Conservation (phyloP, 73 alveolate genomes). For the Symbiodinium pilosum region DNA sequence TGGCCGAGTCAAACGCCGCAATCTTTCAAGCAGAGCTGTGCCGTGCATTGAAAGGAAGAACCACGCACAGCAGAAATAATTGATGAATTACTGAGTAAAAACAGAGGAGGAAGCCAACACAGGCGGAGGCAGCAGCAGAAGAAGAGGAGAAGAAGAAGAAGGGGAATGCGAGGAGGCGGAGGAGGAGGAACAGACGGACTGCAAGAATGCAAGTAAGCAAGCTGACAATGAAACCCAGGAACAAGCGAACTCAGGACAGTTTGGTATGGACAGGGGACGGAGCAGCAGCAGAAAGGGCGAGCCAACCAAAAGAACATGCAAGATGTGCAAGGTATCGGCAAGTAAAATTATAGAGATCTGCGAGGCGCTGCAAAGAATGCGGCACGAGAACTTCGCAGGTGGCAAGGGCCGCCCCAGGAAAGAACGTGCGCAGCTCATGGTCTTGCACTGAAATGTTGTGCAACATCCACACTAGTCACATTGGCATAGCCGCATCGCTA, state of each 20-base stretch:
- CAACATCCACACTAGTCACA: neutral
- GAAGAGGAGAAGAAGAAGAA: too few species aligned
- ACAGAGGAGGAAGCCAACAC: neutral
- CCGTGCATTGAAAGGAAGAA: too few species aligned
- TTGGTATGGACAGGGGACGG: too few species aligned
- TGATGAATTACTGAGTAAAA: neutral
- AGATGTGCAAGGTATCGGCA: too few species aligned
- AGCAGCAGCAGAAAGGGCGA: too few species aligned
- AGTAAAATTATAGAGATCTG: too few species aligned
- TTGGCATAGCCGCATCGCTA: neutral
- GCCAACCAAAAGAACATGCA: too few species aligned
- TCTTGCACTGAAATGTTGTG: neutral
- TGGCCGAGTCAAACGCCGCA: too few species aligned
- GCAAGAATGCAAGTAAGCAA: neutral
- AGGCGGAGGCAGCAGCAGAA: too few species aligned
- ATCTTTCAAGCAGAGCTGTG: too few species aligned
- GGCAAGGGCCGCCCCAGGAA: conserved; percentile 8
- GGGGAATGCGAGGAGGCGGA: neutral
- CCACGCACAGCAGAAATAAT: neutral
- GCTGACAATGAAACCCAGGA: too few species aligned
- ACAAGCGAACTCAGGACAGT: too few species aligned
- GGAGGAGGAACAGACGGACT: neutral
- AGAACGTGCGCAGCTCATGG: neutral
- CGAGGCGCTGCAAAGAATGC: neutral
- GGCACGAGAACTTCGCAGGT: neutral